phyloP scores from a whole-genome alignment of 176 grass and related monocot genomes.

The Bromus sterilis region DNA sequence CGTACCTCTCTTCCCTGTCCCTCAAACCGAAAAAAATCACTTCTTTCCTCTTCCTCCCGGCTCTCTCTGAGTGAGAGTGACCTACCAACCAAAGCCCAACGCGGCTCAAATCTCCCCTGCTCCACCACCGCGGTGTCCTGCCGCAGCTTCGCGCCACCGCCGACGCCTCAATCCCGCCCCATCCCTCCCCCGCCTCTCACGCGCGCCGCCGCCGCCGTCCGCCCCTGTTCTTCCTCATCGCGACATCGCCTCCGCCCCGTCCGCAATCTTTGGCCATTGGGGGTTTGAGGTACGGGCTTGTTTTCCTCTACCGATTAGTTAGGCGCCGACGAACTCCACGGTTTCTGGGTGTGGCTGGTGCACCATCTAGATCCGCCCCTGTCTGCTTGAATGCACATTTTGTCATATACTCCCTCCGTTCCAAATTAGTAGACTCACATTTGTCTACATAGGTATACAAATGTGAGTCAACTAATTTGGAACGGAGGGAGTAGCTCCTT shows the following conservation, averaged over 20 bases:
- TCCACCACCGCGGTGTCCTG: not conserved
- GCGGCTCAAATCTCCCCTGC: not conserved
- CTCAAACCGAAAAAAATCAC: not conserved
- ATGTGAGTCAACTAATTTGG: too few species aligned
- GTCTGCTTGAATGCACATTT: not conserved
- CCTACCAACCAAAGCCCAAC: constrained; percentile 7
- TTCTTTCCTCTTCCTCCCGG: not conserved
- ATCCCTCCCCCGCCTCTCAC: not conserved
- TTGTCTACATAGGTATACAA: too few species aligned
- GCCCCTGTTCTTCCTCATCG: not conserved
- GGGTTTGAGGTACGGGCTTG: not conserved
- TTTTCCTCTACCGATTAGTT: not conserved
- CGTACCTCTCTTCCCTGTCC: not conserved
- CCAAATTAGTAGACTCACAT: too few species aligned
- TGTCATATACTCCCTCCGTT: too few species aligned
- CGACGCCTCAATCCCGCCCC: not conserved
- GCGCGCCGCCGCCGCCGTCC: not conserved
- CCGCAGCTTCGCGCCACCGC: not conserved
- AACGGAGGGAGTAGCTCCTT: too few species aligned
- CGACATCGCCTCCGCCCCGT: not conserved
- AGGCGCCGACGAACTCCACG: not conserved
- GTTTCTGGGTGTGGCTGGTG: not conserved
- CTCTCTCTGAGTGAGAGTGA: not conserved
- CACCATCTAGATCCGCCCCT: not conserved
- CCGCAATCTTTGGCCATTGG: not conserved